Conservation (phyloP, 129 eudicot species). For the carrot (Daucus carota) region DNA sequence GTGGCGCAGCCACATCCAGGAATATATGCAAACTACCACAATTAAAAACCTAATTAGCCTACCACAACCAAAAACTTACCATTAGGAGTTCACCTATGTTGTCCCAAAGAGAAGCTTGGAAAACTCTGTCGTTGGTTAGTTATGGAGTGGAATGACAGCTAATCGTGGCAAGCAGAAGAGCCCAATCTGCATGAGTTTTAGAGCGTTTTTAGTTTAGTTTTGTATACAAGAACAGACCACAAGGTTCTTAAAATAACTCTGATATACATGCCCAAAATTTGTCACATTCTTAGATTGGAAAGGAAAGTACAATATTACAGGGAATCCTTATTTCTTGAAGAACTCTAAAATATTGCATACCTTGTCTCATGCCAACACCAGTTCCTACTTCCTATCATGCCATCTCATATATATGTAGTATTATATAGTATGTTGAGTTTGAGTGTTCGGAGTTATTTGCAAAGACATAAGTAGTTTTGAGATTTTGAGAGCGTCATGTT, state of each 20-base stretch:
- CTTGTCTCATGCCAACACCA: constrained; percentile 60
- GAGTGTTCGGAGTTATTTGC: too few relatives aligned
- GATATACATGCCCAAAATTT: constrained; percentile 59
- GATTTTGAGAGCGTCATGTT: too few relatives aligned
- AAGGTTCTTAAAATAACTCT: too few relatives aligned
- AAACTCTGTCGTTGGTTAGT: constrained; percentile 92
- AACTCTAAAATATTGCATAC: constrained; percentile 54
- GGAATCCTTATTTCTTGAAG: constrained; percentile 23
- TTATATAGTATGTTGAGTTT: too few relatives aligned
- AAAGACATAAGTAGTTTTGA: too few relatives aligned
- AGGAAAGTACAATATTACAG: constrained; percentile 56
- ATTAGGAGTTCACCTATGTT: constrained; percentile 68
- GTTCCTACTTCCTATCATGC: too few relatives aligned
- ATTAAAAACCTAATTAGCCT: too few relatives aligned
- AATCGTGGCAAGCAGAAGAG: constrained; percentile 82
- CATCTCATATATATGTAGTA: too few relatives aligned
- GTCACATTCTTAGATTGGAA: constrained; percentile 62
- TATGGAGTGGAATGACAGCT: constrained; percentile 79
- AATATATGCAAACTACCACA: too few relatives aligned
- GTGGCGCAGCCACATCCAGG: constrained; percentile 86
- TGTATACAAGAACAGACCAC: too few relatives aligned
- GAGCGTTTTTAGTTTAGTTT: not conserved
- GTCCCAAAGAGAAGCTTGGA: constrained; percentile 82
- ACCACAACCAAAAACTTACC: constrained; percentile 16
- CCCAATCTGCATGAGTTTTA: constrained; percentile 75